A percentile compares a stretch with the other conserved stretches of the same genome.
Conservation (phyloP, 305 asterid species). For the Salvia sclarea region DNA sequence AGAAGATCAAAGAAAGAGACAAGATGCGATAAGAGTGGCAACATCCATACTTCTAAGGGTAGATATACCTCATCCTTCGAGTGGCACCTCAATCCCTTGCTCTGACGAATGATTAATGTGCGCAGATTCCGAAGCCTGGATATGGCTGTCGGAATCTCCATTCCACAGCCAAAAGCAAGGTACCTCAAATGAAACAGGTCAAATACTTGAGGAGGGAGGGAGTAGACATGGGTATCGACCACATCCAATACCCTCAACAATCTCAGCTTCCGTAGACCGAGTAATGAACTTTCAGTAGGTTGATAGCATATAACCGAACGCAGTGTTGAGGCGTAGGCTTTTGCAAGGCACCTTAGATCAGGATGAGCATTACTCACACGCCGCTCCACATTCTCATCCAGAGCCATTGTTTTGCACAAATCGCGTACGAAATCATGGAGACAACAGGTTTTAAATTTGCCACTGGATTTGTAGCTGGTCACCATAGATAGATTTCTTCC, state of each 20-base stretch:
- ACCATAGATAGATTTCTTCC: slow-evolving; percentile 28
- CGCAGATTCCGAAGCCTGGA: not conserved
- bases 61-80: not conserved
- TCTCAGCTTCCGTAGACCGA: not conserved
- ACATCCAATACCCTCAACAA: slow-evolving; percentile 11
- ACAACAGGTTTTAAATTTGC: slow-evolving; percentile 21
- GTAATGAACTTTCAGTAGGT: not conserved
- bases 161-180: not conserved
- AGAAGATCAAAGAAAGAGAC: not conserved
- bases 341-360: not conserved
- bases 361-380: not conserved
- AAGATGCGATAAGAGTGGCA: slow-evolving; percentile 29
- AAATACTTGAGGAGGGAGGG: not conserved
- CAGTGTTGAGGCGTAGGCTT: not conserved
- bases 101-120: not conserved
- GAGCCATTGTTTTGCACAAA: not conserved
- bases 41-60: slow-evolving; percentile 13
- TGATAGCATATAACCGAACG: not conserved
- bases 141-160: slow-evolving; percentile 1
- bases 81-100: not conserved
- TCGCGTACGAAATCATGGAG: slow-evolving; percentile 31
- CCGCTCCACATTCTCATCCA: not conserved
- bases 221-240: not conserved
- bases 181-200: slow-evolving; percentile 10
- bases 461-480: not conserved